Percentiles rank a stretch among this genome's conserved stretches.
Conservation (phyloP, 495 filamentous ascomycete species). For the Hyaloscypha variabilis region DNA sequence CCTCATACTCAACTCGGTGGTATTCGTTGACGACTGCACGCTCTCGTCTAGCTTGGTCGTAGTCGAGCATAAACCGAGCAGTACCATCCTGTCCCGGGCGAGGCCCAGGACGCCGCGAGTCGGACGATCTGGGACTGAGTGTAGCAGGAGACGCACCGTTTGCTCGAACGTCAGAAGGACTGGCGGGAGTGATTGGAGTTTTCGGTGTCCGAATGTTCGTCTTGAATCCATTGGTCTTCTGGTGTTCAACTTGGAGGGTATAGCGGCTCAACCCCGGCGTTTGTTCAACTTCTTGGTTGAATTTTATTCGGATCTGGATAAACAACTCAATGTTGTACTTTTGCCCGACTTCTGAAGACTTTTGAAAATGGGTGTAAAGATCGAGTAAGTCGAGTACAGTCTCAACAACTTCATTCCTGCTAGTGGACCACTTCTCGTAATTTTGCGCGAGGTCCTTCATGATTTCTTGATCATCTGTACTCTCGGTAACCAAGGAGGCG, state of each 20-base stretch:
- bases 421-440: slow-evolving; percentile 61
- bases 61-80: slow-evolving; percentile 88
- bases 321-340: slow-evolving; percentile 72
- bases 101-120: slow-evolving; percentile 50
- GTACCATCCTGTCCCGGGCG: slow-evolving; percentile 66
- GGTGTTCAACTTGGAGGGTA: slow-evolving; percentile 33
- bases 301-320: slow-evolving; percentile 78
- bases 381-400: slow-evolving; percentile 85
- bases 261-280: slow-evolving; percentile 53
- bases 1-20: slow-evolving; percentile 77
- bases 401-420: slow-evolving; percentile 75
- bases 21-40: slow-evolving; percentile 65
- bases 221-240: slow-evolving; percentile 29
- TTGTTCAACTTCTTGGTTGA: slow-evolving; percentile 74
- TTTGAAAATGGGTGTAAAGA: slow-evolving; percentile 77
- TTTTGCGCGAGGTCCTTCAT: slow-evolving; percentile 10
- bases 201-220: slow-evolving; percentile 34
- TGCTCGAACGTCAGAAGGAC: slow-evolving; percentile 32
- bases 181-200: slow-evolving; percentile 37
- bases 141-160: slow-evolving; percentile 34
- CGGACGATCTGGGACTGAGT: slow-evolving; percentile 49
- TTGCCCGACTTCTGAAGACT: slow-evolving; percentile 71
- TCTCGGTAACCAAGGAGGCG: slow-evolving; percentile 59
- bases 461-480: slow-evolving; percentile 23
- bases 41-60: slow-evolving; percentile 73